These are phyloP conservation scores for Calocybe gangraenosa DNA, from an alignment of 768 basidiomycete genomes.

Conservation along the genomic window DNA sequence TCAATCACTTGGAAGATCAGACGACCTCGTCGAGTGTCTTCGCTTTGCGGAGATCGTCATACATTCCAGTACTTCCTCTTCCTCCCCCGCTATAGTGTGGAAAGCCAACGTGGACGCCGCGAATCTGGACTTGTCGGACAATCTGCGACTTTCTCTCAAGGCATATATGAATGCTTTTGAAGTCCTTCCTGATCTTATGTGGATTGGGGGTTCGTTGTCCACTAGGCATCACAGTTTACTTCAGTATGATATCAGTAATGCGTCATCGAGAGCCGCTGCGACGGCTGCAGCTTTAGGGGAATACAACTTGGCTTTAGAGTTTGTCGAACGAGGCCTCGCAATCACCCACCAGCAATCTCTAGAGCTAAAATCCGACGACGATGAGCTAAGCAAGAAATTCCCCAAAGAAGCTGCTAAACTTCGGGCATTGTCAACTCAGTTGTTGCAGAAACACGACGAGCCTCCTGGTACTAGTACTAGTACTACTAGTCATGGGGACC, in stretches of 20 bases:
- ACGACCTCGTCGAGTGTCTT: neutral
- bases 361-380: neutral
- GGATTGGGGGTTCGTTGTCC: constrained; percentile 1
- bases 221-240: neutral
- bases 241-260: neutral
- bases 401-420: neutral
- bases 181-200: constrained; percentile 2
- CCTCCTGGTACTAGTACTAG: neutral
- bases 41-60: neutral
- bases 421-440: neutral
- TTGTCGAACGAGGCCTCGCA: constrained; percentile 7
- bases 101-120: neutral
- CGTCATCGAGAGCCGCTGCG: neutral
- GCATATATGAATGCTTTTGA: constrained; percentile 1
- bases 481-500: neutral
- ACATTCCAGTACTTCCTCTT: neutral
- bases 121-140: neutral
- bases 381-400: neutral
- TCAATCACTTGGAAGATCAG: neutral
- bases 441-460: neutral
- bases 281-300: constrained; percentile 2
- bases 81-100: neutral
- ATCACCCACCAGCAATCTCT: constrained; percentile 9
- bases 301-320: constrained; percentile 3
- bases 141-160: neutral